Evolutionary conservation across 2,329 filamentous ascomycete species (phyloP).

Genomic region (Botrytis sinoallii): DNA sequence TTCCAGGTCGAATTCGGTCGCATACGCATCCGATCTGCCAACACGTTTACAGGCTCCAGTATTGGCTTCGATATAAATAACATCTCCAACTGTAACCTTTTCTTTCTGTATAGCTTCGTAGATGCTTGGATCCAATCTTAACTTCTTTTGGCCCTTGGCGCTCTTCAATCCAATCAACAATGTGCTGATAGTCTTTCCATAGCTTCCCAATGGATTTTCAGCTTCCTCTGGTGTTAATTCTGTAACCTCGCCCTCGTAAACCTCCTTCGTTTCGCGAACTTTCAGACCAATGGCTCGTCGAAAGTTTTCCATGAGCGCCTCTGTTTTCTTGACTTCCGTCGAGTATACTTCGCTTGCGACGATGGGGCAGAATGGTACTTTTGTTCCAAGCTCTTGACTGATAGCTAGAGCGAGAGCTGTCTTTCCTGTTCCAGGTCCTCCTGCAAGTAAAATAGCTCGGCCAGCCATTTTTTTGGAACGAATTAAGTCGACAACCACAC

Average conservation of each 20-base stretch:
- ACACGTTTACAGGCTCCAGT: slow-evolving; percentile 97
- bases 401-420: slow-evolving; percentile 93
- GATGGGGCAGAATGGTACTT: slow-evolving; percentile 97
- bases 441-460: slow-evolving; percentile 86
- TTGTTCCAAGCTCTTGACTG: slow-evolving; percentile 94
- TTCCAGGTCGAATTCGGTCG: slow-evolving; percentile 97
- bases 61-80: slow-evolving; percentile 99
- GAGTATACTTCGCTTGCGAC: slow-evolving; percentile 98
- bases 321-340: slow-evolving; percentile 98
- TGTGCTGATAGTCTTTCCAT: slow-evolving; percentile 96
- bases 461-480: slow-evolving; percentile 97
- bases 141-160: slow-evolving; percentile 94
- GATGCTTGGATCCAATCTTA: slow-evolving; percentile 93
- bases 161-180: slow-evolving; percentile 93
- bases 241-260: slow-evolving; percentile 98
- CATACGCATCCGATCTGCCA: slow-evolving; percentile 92
- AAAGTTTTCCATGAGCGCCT: slow-evolving; percentile 99
- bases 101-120: slow-evolving; percentile 99
- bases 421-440: slow-evolving; percentile 94
- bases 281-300: slow-evolving; percentile 92
- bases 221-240: slow-evolving; percentile 97
- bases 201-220: slow-evolving; percentile 94
- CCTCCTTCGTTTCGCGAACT: slow-evolving; percentile 97
- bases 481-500: slow-evolving; percentile 93
- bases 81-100: slow-evolving; percentile 90